phyloP scores from a whole-genome alignment of 495 filamentous ascomycete species.

The Neurospora terricola region DNA sequence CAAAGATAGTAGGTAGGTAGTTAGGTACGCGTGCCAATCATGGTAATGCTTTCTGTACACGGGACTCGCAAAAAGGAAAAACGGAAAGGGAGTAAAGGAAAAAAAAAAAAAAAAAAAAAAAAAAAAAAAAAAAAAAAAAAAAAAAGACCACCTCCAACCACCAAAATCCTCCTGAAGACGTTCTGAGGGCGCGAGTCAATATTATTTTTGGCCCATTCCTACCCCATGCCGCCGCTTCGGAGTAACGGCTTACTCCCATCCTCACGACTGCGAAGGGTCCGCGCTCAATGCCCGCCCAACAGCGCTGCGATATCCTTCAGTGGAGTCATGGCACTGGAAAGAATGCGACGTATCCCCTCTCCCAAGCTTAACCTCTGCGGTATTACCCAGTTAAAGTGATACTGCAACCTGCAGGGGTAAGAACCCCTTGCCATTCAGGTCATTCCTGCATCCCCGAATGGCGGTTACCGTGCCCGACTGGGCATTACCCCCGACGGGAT shows the following conservation, averaged over 20 bases:
- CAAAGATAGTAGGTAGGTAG: background rate
- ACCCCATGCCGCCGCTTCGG: background rate
- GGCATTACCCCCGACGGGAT: background rate
- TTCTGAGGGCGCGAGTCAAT: background rate
- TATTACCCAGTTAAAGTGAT: background rate
- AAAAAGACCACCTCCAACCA: background rate
- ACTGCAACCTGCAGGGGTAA: background rate
- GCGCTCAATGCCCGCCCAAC: background rate
- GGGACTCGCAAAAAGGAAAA: no score
- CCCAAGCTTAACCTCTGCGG: background rate
- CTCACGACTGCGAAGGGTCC: background rate
- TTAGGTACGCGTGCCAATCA: no score
- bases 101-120: no score
- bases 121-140: background rate
- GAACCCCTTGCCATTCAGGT: background rate
- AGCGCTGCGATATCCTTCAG: background rate
- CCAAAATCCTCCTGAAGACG: background rate
- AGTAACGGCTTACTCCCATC: background rate
- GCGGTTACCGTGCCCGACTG: background rate
- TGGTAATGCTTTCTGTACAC: no score
- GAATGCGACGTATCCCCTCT: background rate
- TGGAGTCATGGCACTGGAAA: background rate
- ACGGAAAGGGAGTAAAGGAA: no score
- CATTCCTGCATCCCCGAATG: background rate
- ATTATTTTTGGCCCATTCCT: background rate